Evolutionary conservation across 495 filamentous ascomycete species (phyloP).

Genomic region (Poronia punctata): DNA sequence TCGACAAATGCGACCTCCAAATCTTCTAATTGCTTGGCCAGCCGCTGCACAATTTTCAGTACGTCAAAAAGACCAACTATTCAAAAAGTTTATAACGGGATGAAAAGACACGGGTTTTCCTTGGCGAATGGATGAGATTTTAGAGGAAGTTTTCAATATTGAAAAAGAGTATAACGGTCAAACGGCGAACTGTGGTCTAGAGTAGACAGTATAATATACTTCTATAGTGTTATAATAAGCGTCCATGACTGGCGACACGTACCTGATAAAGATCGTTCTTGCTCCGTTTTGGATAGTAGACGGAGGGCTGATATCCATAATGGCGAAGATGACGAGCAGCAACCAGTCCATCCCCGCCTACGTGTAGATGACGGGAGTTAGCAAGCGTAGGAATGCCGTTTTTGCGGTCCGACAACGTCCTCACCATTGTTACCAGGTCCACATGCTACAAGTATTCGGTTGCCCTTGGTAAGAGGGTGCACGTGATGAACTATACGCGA

Average conservation of each 20-base stretch:
- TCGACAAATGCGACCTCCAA: slow-evolving; percentile 78
- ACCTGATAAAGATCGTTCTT: slow-evolving; percentile 88
- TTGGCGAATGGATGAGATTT: too few relatives aligned
- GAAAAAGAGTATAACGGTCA: background rate
- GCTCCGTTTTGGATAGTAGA: slow-evolving; percentile 89
- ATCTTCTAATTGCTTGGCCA: slow-evolving; percentile 74
- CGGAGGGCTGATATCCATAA: slow-evolving; percentile 81
- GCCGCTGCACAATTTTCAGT: slow-evolving; percentile 44
- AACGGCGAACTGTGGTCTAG: too few relatives aligned
- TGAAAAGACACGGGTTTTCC: background rate
- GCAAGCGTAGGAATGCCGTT: too few relatives aligned
- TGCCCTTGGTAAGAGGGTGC: slow-evolving; percentile 67
- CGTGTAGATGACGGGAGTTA: slow-evolving; percentile 19
- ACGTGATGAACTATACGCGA: slow-evolving; percentile 63
- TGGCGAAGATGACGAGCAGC: slow-evolving; percentile 91
- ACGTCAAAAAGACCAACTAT: slow-evolving; percentile 7
- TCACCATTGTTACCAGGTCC: slow-evolving; percentile 93
- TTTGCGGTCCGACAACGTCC: slow-evolving; percentile 14
- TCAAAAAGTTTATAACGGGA: background rate
- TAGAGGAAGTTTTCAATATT: background rate
- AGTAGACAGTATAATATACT: background rate
- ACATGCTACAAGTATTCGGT: slow-evolving; percentile 75
- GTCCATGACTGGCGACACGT: slow-evolving; percentile 6
- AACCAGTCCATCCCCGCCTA: slow-evolving; percentile 90
- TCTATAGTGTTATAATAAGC: background rate